Conservation (phyloP, 2,329 filamentous ascomycete genomes). For the Talaromyces sp. region DNA sequence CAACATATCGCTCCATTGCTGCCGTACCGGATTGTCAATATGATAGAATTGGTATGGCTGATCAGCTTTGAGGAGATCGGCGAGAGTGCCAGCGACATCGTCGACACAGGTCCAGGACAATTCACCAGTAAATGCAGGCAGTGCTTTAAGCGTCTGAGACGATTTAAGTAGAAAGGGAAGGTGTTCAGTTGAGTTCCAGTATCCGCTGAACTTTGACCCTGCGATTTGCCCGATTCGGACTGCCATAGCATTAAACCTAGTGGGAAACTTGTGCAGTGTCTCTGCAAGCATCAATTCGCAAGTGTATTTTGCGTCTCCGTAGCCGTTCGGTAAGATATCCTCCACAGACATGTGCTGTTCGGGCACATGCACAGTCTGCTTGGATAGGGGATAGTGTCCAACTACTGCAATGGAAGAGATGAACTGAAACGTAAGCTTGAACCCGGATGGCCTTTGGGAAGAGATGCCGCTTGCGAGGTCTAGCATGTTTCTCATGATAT, state of each 20-base stretch:
- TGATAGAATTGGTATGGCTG: constrained; percentile 39
- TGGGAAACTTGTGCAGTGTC: constrained; percentile 44
- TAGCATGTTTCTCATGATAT: constrained; percentile 50
- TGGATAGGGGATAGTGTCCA: neutral
- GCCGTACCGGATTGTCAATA: constrained; percentile 45
- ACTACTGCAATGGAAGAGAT: neutral
- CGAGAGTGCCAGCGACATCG: constrained; percentile 32
- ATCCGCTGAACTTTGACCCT: constrained; percentile 48
- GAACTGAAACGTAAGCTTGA: neutral
- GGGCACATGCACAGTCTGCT: constrained; percentile 31
- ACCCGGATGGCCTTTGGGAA: constrained; percentile 11
- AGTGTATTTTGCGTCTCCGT: constrained; percentile 51
- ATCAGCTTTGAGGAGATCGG: constrained; percentile 32
- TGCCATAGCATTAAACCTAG: constrained; percentile 42
- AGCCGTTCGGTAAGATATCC: constrained; percentile 46
- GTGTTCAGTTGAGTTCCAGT: constrained; percentile 56
- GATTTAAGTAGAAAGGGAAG: constrained; percentile 52
- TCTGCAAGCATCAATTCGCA: constrained; percentile 51
- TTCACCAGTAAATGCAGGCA: constrained; percentile 42
- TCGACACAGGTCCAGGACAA: constrained; percentile 50
- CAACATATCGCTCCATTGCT: constrained; percentile 40
- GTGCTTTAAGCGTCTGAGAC: constrained; percentile 42
- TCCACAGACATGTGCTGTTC: constrained; percentile 44
- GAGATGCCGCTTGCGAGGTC: constrained; percentile 41
- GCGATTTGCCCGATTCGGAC: constrained; percentile 54